A percentile compares a stretch with the other conserved stretches of the same genome.
Conservation (phyloP, 176 grass and related monocot genomes). For the Dendrocalamus sinicus region DNA sequence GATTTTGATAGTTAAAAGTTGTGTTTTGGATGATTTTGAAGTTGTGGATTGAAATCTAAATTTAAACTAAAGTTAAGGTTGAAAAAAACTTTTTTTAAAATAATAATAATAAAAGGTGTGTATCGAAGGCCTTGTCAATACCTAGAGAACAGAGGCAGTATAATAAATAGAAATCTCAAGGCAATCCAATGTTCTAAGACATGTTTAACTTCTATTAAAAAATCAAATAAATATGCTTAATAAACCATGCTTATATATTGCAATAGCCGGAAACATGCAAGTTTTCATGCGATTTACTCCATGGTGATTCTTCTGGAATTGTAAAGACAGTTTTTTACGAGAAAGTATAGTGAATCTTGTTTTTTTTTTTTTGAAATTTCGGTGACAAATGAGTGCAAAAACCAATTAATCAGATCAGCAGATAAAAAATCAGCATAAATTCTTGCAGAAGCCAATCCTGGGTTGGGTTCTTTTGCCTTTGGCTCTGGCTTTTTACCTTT, state of each 20-base stretch:
- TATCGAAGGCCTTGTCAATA: not conserved
- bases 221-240: not conserved
- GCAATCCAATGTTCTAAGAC: not conserved
- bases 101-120: not conserved
- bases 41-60: too few species aligned
- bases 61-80: too few species aligned
- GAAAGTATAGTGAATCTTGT: not conserved
- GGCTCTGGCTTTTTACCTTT: too few species aligned
- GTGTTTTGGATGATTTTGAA: too few species aligned
- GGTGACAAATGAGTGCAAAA: not conserved
- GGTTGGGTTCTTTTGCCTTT: too few species aligned
- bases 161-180: not conserved
- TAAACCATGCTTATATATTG: not conserved
- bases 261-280: not conserved
- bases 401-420: not conserved
- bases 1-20: too few species aligned
- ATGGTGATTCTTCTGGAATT: not conserved
- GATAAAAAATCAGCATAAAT: too few species aligned
- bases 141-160: not conserved
- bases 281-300: not conserved
- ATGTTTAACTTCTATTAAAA: not conserved
- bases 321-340: not conserved
- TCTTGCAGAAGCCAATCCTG: too few species aligned
- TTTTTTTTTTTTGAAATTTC: not conserved
- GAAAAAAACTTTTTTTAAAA: too few species aligned